phyloP scores from a whole-genome alignment of 257 asterid genomes.

The Solanum dulcamara region DNA sequence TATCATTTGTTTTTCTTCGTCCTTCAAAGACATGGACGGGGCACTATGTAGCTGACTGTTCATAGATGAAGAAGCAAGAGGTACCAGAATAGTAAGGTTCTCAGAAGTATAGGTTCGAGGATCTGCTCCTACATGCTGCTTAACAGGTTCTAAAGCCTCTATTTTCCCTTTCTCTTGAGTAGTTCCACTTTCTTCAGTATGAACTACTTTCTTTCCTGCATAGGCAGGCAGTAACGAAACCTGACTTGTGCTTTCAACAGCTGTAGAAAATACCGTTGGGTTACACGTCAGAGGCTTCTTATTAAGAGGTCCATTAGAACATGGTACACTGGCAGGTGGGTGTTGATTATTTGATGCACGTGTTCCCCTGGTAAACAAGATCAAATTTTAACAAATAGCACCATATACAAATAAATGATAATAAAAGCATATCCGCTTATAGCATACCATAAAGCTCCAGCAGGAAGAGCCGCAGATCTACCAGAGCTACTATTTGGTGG shows the following conservation, averaged over 20 bases:
- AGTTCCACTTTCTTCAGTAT: conserved; percentile 20
- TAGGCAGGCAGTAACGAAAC: conserved; percentile 24
- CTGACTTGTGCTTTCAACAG: conserved; percentile 38
- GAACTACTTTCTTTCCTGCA: conserved; percentile 30
- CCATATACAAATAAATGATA: neutral
- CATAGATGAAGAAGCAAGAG: conserved; percentile 12
- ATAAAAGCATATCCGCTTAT: neutral
- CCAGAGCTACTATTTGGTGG: conserved; percentile 87
- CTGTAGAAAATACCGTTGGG: conserved; percentile 28
- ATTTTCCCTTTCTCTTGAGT: conserved; percentile 21
- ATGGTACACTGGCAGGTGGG: conserved; percentile 24
- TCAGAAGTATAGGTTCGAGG: conserved; percentile 12
- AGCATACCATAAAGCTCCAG: conserved; percentile 81
- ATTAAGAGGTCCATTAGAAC: conserved; percentile 27
- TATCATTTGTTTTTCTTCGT: conserved; percentile 4
- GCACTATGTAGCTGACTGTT: conserved; percentile 25
- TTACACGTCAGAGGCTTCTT: conserved; percentile 23
- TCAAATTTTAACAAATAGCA: neutral
- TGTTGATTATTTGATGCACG: conserved; percentile 51
- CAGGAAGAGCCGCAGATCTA: conserved; percentile 81
- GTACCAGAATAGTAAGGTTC: conserved; percentile 17
- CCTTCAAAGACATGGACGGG: conserved; percentile 15
- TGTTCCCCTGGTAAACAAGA: conserved; percentile 58
- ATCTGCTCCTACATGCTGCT: conserved; percentile 24
- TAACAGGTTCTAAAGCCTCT: conserved; percentile 18